Evolutionary conservation across 148 eudicot species (phyloP).

Genomic region (Nepenthes gracilis): DNA sequence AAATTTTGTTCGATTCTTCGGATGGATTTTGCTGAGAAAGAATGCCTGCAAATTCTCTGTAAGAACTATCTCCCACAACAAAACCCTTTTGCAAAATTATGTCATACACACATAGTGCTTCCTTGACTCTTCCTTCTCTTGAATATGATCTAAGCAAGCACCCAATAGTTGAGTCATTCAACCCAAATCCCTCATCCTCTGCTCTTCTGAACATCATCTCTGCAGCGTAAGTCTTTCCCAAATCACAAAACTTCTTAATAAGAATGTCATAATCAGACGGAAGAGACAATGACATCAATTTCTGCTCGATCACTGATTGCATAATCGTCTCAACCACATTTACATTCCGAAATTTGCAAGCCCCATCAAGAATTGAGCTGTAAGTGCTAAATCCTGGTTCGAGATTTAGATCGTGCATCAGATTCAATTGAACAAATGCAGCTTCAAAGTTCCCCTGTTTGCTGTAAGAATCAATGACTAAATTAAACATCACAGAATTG

Average conservation of each 20-base stretch:
- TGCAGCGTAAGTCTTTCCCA: constrained; percentile 54
- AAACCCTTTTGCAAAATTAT: constrained; percentile 22
- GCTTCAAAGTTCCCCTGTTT: constrained; percentile 46
- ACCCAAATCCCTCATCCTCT: constrained; percentile 18
- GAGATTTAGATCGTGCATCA: constrained; percentile 32
- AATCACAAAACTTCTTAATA: constrained; percentile 52
- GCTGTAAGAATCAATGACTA: constrained; percentile 49
- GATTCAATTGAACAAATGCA: constrained; percentile 37
- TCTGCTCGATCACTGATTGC: constrained; percentile 36
- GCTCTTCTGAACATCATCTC: constrained; percentile 45
- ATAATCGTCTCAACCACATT: constrained; percentile 30
- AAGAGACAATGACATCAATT: constrained; percentile 19
- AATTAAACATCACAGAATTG: constrained; percentile 34
- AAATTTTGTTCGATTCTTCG: constrained; percentile 23
- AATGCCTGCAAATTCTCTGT: constrained; percentile 27
- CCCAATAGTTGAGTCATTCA: constrained; percentile 38
- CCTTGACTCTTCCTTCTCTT: constrained; percentile 29
- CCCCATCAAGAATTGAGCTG: constrained; percentile 67
- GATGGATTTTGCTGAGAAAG: constrained; percentile 51
- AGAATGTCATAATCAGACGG: constrained; percentile 34
- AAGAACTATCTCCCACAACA: constrained; percentile 23
- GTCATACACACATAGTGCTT: constrained; percentile 40
- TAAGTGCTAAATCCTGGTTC: constrained; percentile 52
- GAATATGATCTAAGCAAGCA: constrained; percentile 49
- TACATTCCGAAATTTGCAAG: constrained; percentile 39